Evolutionary conservation across 2,329 filamentous ascomycete species (phyloP), one percentile per base, ranked within the genome.

Genomic region (Biscogniauxia marginata): DNA sequence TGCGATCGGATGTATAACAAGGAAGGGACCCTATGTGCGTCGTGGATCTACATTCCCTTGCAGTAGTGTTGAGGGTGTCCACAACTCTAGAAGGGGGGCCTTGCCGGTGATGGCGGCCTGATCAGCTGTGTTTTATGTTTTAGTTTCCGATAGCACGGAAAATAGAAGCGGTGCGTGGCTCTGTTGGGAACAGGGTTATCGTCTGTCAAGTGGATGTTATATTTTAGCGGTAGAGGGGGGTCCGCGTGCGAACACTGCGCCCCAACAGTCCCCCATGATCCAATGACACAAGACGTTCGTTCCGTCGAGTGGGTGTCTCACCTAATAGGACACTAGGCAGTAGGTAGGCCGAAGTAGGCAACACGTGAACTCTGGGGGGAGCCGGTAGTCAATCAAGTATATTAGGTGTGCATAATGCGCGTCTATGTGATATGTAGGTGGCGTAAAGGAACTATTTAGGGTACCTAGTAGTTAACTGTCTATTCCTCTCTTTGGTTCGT

Each of bases 1-100:
- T 22, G 20, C 18, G 50, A 46, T 22, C 24, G 19, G n/a, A 23
- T 34, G 18, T 44, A 13, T n/a, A 43, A 22, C 39, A 43, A 43
- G 24, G 45, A n/a, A 39, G 9, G 51, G 44, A 53, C 49, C 49
- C 49, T 52, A 46, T 2, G 7, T 46, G 50, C 50, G 25, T 46
- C 19, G 13, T 23, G 18, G 43, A 34, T 52, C 50, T n/a, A 6
- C 43, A 22, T 45, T 49, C 22, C 44, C 50, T 46, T 51, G 25
- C 45, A 52, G 54, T 46, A 53, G 51, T 49, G 43, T 49, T 23
- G 16, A 52, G 19, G 49, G 16, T 43, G 18, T 22, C 8, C 25
- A 30, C 25, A 9, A 11, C 13, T 39, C 30, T 39, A 39, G 30
- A 6, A 39, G 30, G 30, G 13, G 30, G 30, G 3, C 25, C 25